A percentile compares a stretch with the other conserved stretches of the same genome.
These are phyloP conservation scores for Ceratocystis cacaofunesta DNA, from an alignment of 2,329 filamentous ascomycete genomes.

Conservation along the genomic window DNA sequence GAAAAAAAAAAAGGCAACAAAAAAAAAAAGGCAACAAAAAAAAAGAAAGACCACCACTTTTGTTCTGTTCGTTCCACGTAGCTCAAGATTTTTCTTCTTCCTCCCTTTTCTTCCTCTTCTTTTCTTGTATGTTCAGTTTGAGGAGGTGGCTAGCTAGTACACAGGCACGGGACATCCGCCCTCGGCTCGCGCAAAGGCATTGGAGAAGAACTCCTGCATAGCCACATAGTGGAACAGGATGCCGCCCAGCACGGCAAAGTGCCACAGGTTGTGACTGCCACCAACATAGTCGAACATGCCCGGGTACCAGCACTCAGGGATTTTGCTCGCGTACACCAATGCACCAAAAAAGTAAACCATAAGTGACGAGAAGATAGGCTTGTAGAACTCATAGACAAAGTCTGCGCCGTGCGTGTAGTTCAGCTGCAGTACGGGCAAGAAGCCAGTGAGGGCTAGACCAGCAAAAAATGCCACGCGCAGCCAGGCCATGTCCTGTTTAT, in stretches of 20 bases:
- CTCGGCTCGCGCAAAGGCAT: conserved; percentile 55
- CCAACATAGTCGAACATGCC: conserved; percentile 92
- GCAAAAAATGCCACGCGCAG: conserved; percentile 83
- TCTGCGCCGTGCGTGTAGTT: conserved; percentile 58
- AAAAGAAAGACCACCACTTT: background rate
- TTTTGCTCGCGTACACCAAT: conserved; percentile 74
- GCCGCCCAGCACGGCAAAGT: conserved; percentile 81
- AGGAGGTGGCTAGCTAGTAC: conserved; percentile 22
- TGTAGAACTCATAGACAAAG: conserved; percentile 82
- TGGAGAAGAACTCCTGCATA: conserved; percentile 87
- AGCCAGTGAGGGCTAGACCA: conserved; percentile 71
- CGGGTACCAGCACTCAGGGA: conserved; percentile 84
- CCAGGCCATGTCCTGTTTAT: conserved; percentile 85
- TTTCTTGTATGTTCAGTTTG: background rate
- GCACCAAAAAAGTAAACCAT: conserved; percentile 76
- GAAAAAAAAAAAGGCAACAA: background rate
- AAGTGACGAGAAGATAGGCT: conserved; percentile 70
- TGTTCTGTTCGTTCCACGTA: conserved; percentile 2
- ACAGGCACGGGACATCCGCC: conserved; percentile 40
- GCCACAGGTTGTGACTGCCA: conserved; percentile 95
- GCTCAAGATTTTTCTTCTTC: conserved; percentile 1
- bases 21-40: background rate
- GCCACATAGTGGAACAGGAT: conserved; percentile 95
- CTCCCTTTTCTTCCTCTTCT: background rate
- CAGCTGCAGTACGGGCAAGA: conserved; percentile 76